Conservation (phyloP, 2,329 filamentous ascomycete genomes). For the Aspergillus hortae region DNA sequence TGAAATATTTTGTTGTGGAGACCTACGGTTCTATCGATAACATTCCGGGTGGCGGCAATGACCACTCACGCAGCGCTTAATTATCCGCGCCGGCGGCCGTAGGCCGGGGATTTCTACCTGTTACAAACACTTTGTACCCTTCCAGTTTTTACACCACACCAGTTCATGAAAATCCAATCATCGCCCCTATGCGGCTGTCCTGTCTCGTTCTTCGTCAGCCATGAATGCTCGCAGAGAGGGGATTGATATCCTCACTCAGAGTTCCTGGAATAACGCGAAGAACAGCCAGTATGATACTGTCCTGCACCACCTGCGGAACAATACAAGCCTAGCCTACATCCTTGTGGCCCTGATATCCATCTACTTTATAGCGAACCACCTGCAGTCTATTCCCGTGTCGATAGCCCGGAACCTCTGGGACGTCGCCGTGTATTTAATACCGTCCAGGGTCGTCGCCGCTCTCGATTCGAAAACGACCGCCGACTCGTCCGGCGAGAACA, state of each 20-base stretch:
- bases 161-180: conserved; percentile 8
- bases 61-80: conserved; percentile 26
- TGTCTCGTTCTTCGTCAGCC: conserved; percentile 20
- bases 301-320: conserved; percentile 24
- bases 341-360: conserved; percentile 25
- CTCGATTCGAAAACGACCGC: conserved; percentile 51
- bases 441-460: conserved; percentile 38
- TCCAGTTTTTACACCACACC: conserved; percentile 2
- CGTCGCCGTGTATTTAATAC: conserved; percentile 36
- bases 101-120: not conserved
- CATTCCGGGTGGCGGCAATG: conserved; percentile 24
- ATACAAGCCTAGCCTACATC: conserved; percentile 27
- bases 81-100: conserved; percentile 2
- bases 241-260: conserved; percentile 26
- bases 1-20: conserved; percentile 26
- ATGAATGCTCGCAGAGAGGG: conserved; percentile 35
- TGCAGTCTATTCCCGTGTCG: conserved; percentile 26
- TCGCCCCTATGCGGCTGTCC: conserved; percentile 19
- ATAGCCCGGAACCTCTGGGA: conserved; percentile 36
- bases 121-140: not conserved
- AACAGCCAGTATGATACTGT: conserved; percentile 33
- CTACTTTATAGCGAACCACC: conserved; percentile 28
- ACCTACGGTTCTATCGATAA: conserved; percentile 33
- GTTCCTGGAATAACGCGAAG: conserved; percentile 23
- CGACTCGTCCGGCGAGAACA: conserved; percentile 41